Percentiles rank a stretch among this genome's conserved stretches.
Evolutionary conservation across 1,284 basidiomycete genomes (phyloP).

Genomic region (Malassezia caprae): DNA sequence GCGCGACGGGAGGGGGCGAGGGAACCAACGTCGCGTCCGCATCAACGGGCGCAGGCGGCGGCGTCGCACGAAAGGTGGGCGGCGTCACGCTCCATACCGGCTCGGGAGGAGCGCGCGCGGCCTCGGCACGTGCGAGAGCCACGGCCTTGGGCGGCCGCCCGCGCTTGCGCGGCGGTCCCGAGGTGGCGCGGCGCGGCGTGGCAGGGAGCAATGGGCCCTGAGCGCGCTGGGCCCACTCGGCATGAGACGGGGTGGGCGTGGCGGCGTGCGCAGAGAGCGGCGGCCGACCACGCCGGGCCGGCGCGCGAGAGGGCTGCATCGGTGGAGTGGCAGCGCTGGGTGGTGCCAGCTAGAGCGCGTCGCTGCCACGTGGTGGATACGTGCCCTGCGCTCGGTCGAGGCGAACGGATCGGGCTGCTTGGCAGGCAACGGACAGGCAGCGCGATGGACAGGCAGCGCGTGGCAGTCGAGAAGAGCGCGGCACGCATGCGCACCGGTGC

Average conservation of each 20-base stretch:
- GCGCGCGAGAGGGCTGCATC: conserved; percentile 5
- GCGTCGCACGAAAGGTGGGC: not conserved
- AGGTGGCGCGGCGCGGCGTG: not conserved
- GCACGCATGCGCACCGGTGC: not conserved
- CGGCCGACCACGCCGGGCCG: conserved; percentile 6
- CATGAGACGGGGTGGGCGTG: not conserved
- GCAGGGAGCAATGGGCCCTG: not conserved
- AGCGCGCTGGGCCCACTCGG: not conserved
- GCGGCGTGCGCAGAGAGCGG: conserved; percentile 3
- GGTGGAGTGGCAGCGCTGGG: not conserved
- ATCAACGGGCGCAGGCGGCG: not conserved
- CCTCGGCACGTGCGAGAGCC: not conserved
- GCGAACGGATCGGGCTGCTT: not conserved
- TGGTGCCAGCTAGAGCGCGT: not conserved
- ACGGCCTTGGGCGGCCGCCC: conserved; percentile 7
- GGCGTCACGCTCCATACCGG: not conserved
- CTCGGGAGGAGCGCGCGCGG: not conserved
- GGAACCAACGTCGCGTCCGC: not conserved
- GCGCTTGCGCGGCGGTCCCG: conserved; percentile 5
- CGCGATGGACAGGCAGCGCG: not conserved
- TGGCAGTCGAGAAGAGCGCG: not conserved
- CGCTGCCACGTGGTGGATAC: not conserved
- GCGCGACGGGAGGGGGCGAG: not conserved
- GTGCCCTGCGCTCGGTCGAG: not conserved
- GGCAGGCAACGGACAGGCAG: not conserved